Percentiles rank a stretch among this genome's conserved stretches.
phyloP scores from a whole-genome alignment of 202 grass and related monocot genomes.

The Panicum hallii region DNA sequence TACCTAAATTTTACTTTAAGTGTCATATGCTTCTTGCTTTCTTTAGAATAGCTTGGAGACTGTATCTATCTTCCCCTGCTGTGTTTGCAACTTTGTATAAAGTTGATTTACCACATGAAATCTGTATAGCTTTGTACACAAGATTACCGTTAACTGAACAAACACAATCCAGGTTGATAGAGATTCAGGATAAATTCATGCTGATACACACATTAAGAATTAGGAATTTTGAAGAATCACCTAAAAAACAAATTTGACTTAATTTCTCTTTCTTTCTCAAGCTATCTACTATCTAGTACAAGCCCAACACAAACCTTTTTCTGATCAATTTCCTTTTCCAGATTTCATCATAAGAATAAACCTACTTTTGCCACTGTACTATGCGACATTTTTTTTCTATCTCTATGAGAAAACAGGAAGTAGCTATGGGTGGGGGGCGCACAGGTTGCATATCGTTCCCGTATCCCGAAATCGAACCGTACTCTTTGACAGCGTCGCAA shows the following conservation, averaged over 20 bases:
- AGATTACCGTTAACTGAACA: not conserved
- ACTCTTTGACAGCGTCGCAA: too few relatives aligned
- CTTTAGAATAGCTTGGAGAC: not conserved
- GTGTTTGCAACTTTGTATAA: not conserved
- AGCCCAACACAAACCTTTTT: not conserved
- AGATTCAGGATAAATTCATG: slow-evolving; percentile 15
- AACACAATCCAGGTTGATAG: not conserved
- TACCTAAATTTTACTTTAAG: not conserved
- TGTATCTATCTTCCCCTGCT: not conserved
- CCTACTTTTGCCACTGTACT: not conserved
- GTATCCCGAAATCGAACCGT: too few relatives aligned
- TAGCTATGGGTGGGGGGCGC: too few relatives aligned
- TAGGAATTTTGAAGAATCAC: not conserved
- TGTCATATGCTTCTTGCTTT: not conserved
- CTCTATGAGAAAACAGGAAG: too few relatives aligned
- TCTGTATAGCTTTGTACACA: not conserved
- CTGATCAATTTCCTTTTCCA: not conserved
- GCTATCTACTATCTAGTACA: not conserved
- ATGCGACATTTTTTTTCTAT: too few relatives aligned
- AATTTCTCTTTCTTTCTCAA: not conserved
- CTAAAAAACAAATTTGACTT: not conserved
- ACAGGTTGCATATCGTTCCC: too few relatives aligned
- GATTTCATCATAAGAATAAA: not conserved
- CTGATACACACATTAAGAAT: not conserved
- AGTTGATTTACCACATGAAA: not conserved